Percentiles rank a stretch among this genome's conserved stretches.
phyloP scores from a whole-genome alignment of 2,329 filamentous ascomycete species.

The Aphanoascus verrucosus region DNA sequence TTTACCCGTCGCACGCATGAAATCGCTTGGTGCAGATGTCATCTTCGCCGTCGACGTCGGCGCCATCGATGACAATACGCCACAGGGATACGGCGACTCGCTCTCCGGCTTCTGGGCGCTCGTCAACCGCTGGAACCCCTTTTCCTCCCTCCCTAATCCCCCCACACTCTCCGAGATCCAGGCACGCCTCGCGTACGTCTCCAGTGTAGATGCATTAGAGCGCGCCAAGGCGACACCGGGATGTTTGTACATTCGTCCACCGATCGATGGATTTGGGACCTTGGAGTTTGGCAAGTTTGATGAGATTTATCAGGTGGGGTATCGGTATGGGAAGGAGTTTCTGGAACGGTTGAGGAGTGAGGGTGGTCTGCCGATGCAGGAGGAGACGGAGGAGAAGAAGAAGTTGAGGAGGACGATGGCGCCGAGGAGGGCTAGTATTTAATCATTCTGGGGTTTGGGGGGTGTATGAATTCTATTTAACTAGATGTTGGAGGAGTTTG shows the following conservation, averaged over 20 bases:
- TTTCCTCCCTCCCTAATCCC: slow-evolving; percentile 78
- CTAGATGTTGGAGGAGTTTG: neutral
- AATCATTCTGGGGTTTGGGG: slow-evolving; percentile 15
- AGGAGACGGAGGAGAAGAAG: slow-evolving; percentile 67
- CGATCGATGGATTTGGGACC: slow-evolving; percentile 85
- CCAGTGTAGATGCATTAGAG: slow-evolving; percentile 86
- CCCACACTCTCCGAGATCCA: slow-evolving; percentile 95
- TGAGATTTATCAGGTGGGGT: slow-evolving; percentile 86
- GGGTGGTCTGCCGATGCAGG: slow-evolving; percentile 59
- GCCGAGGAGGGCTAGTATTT: slow-evolving; percentile 67
- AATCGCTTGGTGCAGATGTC: slow-evolving; percentile 77
- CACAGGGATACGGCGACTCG: slow-evolving; percentile 86
- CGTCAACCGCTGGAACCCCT: slow-evolving; percentile 92
- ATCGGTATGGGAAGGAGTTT: slow-evolving; percentile 72
- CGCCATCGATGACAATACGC: slow-evolving; percentile 78
- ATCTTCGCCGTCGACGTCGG: slow-evolving; percentile 97
- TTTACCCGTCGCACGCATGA: slow-evolving; percentile 94
- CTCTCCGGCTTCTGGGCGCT: slow-evolving; percentile 93
- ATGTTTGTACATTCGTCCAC: slow-evolving; percentile 92
- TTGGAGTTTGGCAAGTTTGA: slow-evolving; percentile 96
- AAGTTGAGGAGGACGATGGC: slow-evolving; percentile 68
- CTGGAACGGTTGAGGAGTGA: slow-evolving; percentile 65
- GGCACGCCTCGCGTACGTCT: slow-evolving; percentile 86
- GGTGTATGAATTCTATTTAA: neutral
- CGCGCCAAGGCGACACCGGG: slow-evolving; percentile 82